Percentiles rank a stretch among this genome's conserved stretches.
phyloP scores from a whole-genome alignment of 2,329 filamentous ascomycete genomes.

The Periconia sp. region DNA sequence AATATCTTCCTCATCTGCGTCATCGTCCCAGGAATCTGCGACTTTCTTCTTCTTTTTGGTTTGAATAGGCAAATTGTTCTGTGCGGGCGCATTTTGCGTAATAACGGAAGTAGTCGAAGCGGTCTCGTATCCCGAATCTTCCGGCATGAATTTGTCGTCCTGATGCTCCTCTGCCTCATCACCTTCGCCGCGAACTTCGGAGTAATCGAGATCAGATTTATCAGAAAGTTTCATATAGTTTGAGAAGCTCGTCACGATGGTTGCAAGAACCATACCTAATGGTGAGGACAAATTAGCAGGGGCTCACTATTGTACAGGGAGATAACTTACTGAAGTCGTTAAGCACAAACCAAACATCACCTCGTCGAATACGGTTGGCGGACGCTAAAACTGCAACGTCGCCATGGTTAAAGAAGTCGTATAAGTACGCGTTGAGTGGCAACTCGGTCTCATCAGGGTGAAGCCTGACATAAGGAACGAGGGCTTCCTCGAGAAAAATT shows the following conservation, averaged over 20 bases:
- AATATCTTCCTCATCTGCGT: constrained; percentile 45
- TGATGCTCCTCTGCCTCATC: constrained; percentile 57
- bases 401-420: constrained; percentile 80
- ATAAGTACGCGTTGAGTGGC: constrained; percentile 71
- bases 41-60: constrained; percentile 50
- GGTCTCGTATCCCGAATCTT: constrained; percentile 33
- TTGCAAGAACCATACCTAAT: constrained; percentile 68
- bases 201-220: constrained; percentile 55
- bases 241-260: constrained; percentile 70
- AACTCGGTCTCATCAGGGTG: constrained; percentile 61
- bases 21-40: constrained; percentile 49
- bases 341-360: constrained; percentile 75
- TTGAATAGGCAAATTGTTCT: constrained; percentile 35
- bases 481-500: constrained; percentile 76
- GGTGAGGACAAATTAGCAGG: no score
- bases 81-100: constrained; percentile 30
- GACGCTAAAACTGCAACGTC: constrained; percentile 64
- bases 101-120: constrained; percentile 31
- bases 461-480: constrained; percentile 71
- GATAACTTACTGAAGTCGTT: constrained; percentile 75
- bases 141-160: constrained; percentile 46
- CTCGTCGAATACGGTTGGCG: constrained; percentile 70
- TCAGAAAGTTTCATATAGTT: constrained; percentile 61
- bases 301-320: no score
- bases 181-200: constrained; percentile 59